Evolutionary conservation across 331 rosid genomes (phyloP), one percentile per base, ranked within the genome.

Genomic region (Quercus tomentella): DNA sequence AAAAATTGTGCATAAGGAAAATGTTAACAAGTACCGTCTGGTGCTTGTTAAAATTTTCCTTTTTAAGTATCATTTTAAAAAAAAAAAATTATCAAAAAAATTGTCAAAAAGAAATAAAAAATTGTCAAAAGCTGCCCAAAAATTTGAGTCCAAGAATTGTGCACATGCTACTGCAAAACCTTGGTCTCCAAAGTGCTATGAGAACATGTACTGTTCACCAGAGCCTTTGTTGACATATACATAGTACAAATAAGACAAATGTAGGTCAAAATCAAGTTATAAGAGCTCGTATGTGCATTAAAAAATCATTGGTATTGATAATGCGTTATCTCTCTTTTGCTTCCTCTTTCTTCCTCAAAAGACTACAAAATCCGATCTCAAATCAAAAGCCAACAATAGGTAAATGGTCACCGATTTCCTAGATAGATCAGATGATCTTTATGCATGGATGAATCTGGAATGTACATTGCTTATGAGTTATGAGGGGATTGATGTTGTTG

Each of bases 1-100:
- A 45, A 45, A 4, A 49, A 49, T 3, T 12, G 17, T 45, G 0
- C 3, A 45, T 1, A 33, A 33, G 0, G 0, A 0, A 33, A 33
- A 33, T 33, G 2, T 33, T 33, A 33, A 33, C 41, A 33, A 33
- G 0, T 0, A 1, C 0, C 0, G 0, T 6, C 2, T 35, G 0
- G 0, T 35, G 2, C 2, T 35, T 1, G 2, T 35, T 35, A 35
- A 35, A 2, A 35, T 6, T 1, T 33, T 5, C 2, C 0, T 0
- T 35, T 35, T 35, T 35, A 35, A 0, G 8, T 6, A 8, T 35
- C 0, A 6, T 8, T 35, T 35, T 31, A 31, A 4, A 31, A 35
- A 6, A 1, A 35, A 35, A 1, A 6, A 0, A 6, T 6, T 6
- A 6, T 33, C 0, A 5, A 35, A 35, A 35, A 35, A 35, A 6